These are phyloP conservation scores for Sungouiella blattae DNA, from an alignment of 805 yeast species.

Conservation along the genomic window DNA sequence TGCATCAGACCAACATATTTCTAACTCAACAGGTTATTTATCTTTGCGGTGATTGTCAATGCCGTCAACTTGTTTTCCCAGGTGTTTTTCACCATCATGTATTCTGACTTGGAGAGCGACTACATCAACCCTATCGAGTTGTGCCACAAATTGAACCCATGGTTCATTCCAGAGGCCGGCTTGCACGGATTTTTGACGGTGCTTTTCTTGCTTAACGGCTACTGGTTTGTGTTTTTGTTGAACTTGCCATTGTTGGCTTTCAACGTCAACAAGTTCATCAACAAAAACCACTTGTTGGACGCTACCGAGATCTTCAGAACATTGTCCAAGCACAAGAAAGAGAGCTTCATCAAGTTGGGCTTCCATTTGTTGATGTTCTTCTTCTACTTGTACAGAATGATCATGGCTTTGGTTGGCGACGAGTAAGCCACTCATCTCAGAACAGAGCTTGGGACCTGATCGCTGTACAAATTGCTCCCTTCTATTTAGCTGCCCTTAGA, in stretches of 20 bases:
- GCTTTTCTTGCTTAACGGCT: slow-evolving; percentile 78
- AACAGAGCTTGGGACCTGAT: too few relatives aligned
- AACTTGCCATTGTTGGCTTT: slow-evolving; percentile 81
- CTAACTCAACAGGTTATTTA: slow-evolving; percentile 48
- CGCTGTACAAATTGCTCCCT: too few relatives aligned
- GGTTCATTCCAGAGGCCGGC: slow-evolving; percentile 86
- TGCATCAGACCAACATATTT: too few relatives aligned
- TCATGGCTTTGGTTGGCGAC: slow-evolving; percentile 82
- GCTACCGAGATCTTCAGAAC: slow-evolving; percentile 98
- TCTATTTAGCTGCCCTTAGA: too few relatives aligned
- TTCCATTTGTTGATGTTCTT: slow-evolving; percentile 90
- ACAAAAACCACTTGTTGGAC: slow-evolving; percentile 82
- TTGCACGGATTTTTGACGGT: slow-evolving; percentile 70
- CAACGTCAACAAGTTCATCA: slow-evolving; percentile 75
- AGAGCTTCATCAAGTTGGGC: slow-evolving; percentile 84
- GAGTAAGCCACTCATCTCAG: slow-evolving; percentile 29
- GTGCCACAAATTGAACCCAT: slow-evolving; percentile 86
- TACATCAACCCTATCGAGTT: slow-evolving; percentile 96
- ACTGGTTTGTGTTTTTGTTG: slow-evolving; percentile 84
- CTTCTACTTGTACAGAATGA: slow-evolving; percentile 94
- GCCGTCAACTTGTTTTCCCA: slow-evolving; percentile 86
- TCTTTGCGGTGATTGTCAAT: slow-evolving; percentile 76
- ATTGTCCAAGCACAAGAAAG: slow-evolving; percentile 87
- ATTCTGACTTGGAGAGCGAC: slow-evolving; percentile 92
- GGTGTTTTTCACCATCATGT: slow-evolving; percentile 93